Percentiles rank a stretch among this genome's conserved stretches.
Evolutionary conservation across 2,329 filamentous ascomycete genomes (phyloP).

Genomic region (Hypoxylon sp.): DNA sequence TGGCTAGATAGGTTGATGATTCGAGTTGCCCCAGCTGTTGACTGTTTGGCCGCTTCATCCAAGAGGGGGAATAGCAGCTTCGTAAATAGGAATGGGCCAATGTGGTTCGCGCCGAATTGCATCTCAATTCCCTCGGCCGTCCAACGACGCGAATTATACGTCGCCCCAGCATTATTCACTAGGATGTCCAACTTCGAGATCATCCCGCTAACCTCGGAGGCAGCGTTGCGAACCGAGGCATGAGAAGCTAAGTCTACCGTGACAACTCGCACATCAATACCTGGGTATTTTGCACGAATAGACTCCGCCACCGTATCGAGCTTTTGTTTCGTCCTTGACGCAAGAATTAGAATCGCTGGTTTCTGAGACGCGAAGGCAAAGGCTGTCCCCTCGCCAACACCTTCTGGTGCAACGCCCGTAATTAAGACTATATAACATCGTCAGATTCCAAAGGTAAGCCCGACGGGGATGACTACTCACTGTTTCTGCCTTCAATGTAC

Average conservation of each 20-base stretch:
- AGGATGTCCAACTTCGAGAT: slow-evolving; percentile 59
- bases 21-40: slow-evolving; percentile 51
- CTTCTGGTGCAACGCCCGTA: slow-evolving; percentile 61
- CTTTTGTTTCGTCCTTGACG: slow-evolving; percentile 61
- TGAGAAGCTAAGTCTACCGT: slow-evolving; percentile 58
- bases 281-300: slow-evolving; percentile 56
- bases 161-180: slow-evolving; percentile 61
- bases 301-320: slow-evolving; percentile 59
- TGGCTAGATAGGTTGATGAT: slow-evolving; percentile 62
- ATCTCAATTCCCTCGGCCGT: slow-evolving; percentile 61
- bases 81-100: slow-evolving; percentile 59
- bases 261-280: slow-evolving; percentile 56
- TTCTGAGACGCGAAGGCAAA: slow-evolving; percentile 62
- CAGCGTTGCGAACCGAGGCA: slow-evolving; percentile 56
- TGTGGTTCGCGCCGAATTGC: slow-evolving; percentile 59
- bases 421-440: slow-evolving; percentile 55
- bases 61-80: slow-evolving; percentile 58
- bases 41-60: slow-evolving; percentile 51
- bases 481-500: slow-evolving; percentile 48
- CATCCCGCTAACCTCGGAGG: slow-evolving; percentile 52
- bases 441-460: slow-evolving; percentile 17
- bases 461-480: slow-evolving; percentile 39
- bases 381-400: slow-evolving; percentile 60
- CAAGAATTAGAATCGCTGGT: slow-evolving; percentile 61
- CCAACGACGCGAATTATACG: slow-evolving; percentile 57